A percentile compares a stretch with the other conserved stretches of the same genome.
Evolutionary conservation across 768 basidiomycete species (phyloP).

Genomic region (Lactifluus volemus): DNA sequence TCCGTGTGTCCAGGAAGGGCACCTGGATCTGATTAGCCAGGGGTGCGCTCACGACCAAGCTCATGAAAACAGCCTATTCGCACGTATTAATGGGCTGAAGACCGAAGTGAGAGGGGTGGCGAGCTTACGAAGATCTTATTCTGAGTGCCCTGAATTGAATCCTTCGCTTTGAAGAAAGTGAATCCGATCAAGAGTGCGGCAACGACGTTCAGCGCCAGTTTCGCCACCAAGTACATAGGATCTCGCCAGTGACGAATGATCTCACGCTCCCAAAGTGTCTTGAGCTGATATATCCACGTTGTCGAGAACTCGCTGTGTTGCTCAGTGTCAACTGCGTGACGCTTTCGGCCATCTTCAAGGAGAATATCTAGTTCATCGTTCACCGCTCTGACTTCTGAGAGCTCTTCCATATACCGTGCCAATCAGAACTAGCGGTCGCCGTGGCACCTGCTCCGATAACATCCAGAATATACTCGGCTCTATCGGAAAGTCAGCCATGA

Average conservation of each 20-base stretch:
- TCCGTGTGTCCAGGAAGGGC: slow-evolving; percentile 32
- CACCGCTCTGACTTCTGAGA: slow-evolving; percentile 33
- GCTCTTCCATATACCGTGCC: slow-evolving; percentile 41
- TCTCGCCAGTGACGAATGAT: slow-evolving; percentile 31
- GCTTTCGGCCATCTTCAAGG: slow-evolving; percentile 31
- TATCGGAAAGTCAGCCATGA: slow-evolving; percentile 13
- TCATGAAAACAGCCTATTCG: slow-evolving; percentile 29
- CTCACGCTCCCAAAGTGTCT: slow-evolving; percentile 27
- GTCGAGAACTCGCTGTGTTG: slow-evolving; percentile 30
- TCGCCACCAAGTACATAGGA: slow-evolving; percentile 33
- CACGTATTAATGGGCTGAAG: not conserved
- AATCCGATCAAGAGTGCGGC: slow-evolving; percentile 35
- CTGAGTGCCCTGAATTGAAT: slow-evolving; percentile 34
- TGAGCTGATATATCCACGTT: slow-evolving; percentile 32
- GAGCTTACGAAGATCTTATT: slow-evolving; percentile 35
- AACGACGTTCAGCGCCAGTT: slow-evolving; percentile 30
- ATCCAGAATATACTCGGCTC: slow-evolving; percentile 42
- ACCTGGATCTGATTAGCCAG: slow-evolving; percentile 36
- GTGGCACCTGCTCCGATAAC: slow-evolving; percentile 52
- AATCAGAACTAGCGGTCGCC: slow-evolving; percentile 35
- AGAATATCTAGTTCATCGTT: slow-evolving; percentile 37
- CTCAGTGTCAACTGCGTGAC: slow-evolving; percentile 21
- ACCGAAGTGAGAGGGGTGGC: not conserved
- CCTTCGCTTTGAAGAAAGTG: slow-evolving; percentile 32
- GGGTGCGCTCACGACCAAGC: slow-evolving; percentile 28